These are phyloP conservation scores for Mitragyna speciosa DNA, from an alignment of 257 asterid genomes.

Conservation along the genomic window DNA sequence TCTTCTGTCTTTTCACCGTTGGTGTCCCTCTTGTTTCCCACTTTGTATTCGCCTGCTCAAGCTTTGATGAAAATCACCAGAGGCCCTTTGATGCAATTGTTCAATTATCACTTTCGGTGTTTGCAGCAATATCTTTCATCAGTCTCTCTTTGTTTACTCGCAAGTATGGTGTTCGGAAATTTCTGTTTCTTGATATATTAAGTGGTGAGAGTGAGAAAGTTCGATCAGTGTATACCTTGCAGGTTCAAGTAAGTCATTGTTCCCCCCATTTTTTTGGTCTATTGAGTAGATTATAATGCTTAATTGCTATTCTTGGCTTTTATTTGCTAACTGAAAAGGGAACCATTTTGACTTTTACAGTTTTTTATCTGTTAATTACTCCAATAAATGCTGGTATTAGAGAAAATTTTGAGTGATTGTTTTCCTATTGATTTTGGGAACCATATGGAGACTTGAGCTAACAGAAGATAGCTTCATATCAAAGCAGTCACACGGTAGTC, in stretches of 20 bases:
- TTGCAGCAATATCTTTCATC: conserved; percentile 66
- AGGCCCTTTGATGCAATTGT: conserved; percentile 64
- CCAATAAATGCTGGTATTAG: neutral
- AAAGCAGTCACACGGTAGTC: neutral
- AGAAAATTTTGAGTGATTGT: neutral
- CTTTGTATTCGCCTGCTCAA: conserved; percentile 57
- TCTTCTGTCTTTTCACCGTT: conserved; percentile 66
- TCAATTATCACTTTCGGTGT: conserved; percentile 65
- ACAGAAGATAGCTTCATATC: neutral
- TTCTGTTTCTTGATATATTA: conserved; percentile 74
- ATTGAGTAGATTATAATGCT: neutral
- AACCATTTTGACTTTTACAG: neutral
- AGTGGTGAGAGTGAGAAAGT: conserved; percentile 68
- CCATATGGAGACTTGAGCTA: neutral
- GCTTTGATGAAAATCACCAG: conserved; percentile 57
- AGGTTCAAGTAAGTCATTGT: conserved; percentile 58
- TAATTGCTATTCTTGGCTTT: neutral
- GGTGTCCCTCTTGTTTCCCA: conserved; percentile 73
- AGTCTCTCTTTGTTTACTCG: conserved; percentile 64
- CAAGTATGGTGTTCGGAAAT: conserved; percentile 65
- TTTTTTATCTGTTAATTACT: neutral
- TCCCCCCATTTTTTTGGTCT: neutral
- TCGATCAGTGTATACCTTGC: conserved; percentile 57
- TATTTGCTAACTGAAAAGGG: neutral
- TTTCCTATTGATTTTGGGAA: neutral